phyloP scores from a whole-genome alignment of 179 eudicot genomes.

The Carnegiea gigantea region DNA sequence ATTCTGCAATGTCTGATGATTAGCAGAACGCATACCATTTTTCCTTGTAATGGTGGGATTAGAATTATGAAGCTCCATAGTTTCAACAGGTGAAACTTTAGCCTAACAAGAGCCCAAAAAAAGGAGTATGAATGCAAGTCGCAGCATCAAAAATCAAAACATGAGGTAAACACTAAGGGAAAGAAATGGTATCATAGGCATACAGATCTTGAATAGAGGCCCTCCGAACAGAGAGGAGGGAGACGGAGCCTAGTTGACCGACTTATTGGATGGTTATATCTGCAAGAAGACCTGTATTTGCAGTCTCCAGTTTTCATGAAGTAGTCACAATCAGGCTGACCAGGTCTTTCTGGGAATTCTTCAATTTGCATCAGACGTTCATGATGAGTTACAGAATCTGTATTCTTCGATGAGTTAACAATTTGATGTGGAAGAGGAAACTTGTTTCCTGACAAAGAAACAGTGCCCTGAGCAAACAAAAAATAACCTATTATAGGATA shows the following conservation, averaged over 20 bases:
- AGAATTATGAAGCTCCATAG: constrained; percentile 20
- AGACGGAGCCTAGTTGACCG: constrained; percentile 21
- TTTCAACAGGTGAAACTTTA: constrained; percentile 18
- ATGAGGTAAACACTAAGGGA: not conserved
- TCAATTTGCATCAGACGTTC: constrained; percentile 26
- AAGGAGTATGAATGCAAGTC: not conserved
- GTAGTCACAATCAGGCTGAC: constrained; percentile 45
- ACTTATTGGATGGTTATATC: constrained; percentile 43
- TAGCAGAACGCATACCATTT: constrained; percentile 23
- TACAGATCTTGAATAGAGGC: constrained; percentile 32
- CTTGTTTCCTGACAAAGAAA: constrained; percentile 16
- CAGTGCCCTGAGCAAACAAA: not conserved
- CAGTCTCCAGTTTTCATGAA: constrained; percentile 48
- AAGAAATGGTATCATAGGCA: constrained; percentile 1
- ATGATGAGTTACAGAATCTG: constrained; percentile 29
- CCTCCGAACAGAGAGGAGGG: constrained; percentile 25
- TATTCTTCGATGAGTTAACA: constrained; percentile 26
- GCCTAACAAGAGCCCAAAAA: constrained; percentile 18
- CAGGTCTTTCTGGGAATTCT: constrained; percentile 44
- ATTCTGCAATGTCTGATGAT: constrained; percentile 30
- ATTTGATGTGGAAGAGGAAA: constrained; percentile 27
- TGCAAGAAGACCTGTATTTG: constrained; percentile 43
- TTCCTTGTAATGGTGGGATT: constrained; percentile 18
- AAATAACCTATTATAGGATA: too few relatives aligned
- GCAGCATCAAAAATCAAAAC: not conserved